A percentile compares a stretch with the other conserved stretches of the same genome.
These are phyloP conservation scores for Botrytis pseudocinerea DNA, from an alignment of 2,329 filamentous ascomycete species.

Conservation along the genomic window DNA sequence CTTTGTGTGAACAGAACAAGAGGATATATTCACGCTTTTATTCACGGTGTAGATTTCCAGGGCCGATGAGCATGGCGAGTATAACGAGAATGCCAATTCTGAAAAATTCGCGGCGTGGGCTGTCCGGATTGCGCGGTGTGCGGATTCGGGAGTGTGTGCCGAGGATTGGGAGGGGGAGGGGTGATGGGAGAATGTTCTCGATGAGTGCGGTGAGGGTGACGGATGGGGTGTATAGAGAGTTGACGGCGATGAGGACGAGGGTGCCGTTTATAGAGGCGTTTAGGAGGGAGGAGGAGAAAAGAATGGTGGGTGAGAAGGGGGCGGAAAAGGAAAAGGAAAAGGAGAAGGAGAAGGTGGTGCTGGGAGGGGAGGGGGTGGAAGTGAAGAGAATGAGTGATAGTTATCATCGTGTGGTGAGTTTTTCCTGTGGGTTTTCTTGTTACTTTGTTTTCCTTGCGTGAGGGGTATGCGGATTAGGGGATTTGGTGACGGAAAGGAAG, in stretches of 20 bases:
- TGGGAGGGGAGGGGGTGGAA: background rate
- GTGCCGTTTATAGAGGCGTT: conserved; percentile 71
- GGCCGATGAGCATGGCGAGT: too few relatives aligned
- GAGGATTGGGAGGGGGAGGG: background rate
- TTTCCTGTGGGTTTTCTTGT: background rate
- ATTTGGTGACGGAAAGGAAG: background rate
- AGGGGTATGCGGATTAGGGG: background rate
- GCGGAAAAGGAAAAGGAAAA: conserved; percentile 47
- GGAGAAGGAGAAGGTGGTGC: background rate
- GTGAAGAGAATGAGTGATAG: conserved; percentile 65
- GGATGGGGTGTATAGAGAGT: conserved; percentile 58
- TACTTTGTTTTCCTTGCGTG: too few relatives aligned
- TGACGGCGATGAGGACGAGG: conserved; percentile 60
- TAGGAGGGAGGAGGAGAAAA: conserved; percentile 49
- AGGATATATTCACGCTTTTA: too few relatives aligned
- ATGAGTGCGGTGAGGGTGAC: background rate
- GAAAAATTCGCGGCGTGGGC: too few relatives aligned
- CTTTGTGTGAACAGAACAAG: too few relatives aligned
- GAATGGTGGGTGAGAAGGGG: conserved; percentile 65
- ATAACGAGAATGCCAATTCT: too few relatives aligned
- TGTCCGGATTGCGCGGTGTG: too few relatives aligned
- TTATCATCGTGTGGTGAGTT: conserved; percentile 61
- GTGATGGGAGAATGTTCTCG: background rate
- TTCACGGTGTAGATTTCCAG: too few relatives aligned
- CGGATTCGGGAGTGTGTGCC: too few relatives aligned